A percentile compares a stretch with the other conserved stretches of the same genome.
Evolutionary conservation across 2,329 filamentous ascomycete species (phyloP).

Genomic region (Lecanicillium sp.): DNA sequence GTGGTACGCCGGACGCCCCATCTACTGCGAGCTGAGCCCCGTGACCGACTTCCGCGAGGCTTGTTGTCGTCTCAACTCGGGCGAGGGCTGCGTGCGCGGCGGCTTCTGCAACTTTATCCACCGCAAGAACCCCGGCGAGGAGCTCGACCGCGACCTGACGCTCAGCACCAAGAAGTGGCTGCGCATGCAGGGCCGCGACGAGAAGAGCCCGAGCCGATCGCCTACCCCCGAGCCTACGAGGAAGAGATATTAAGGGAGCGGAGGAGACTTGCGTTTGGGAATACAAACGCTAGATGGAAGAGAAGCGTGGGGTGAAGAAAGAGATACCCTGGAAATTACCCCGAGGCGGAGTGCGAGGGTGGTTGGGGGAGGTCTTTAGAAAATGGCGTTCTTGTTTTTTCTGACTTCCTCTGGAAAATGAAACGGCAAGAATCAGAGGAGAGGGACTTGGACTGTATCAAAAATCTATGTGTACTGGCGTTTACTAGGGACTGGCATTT

Average conservation of each 20-base stretch:
- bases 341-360: no score
- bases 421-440: no score
- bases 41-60: slow-evolving; percentile 98
- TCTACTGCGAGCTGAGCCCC: slow-evolving; percentile 95
- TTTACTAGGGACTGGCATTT: neutral
- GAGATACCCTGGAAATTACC: no score
- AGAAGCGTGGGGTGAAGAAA: no score
- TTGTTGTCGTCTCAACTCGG: slow-evolving; percentile 88
- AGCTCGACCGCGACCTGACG: slow-evolving; percentile 81
- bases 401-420: no score
- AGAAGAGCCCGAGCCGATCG: slow-evolving; percentile 72
- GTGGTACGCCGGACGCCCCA: slow-evolving; percentile 94
- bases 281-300: no score
- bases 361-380: no score
- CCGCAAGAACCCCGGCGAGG: slow-evolving; percentile 84
- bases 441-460: no score
- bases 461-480: neutral
- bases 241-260: slow-evolving; percentile 51
- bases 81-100: slow-evolving; percentile 90
- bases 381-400: no score
- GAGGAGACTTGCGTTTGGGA: neutral
- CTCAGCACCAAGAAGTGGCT: slow-evolving; percentile 96
- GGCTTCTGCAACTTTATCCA: slow-evolving; percentile 99
- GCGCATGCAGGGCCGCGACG: slow-evolving; percentile 73
- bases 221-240: slow-evolving; percentile 79